phyloP scores from a whole-genome alignment of 768 basidiomycete genomes.

The Lactarius akahatsu region DNA sequence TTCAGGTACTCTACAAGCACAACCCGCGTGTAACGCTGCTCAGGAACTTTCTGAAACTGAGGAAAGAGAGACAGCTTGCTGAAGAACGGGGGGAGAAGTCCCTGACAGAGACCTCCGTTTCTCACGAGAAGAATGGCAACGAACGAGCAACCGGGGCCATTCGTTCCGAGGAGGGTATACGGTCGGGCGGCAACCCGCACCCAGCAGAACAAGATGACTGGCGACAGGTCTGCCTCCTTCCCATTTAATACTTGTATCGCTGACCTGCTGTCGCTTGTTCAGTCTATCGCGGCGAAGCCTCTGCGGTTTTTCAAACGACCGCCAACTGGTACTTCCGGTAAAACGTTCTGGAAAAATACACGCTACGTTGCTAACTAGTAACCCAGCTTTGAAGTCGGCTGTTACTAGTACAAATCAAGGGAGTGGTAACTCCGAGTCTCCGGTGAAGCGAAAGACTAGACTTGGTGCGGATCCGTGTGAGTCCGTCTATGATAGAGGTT shows the following conservation, averaged over 20 bases:
- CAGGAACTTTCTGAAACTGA: constrained; percentile 49
- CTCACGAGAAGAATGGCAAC: not conserved
- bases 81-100: constrained; percentile 12
- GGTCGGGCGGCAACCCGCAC: not conserved
- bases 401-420: constrained; percentile 1
- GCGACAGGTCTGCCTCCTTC: constrained; percentile 14
- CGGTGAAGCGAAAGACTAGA: constrained; percentile 1
- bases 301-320: constrained; percentile 18
- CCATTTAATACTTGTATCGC: not conserved
- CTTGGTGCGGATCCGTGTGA: not conserved
- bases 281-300: constrained; percentile 19
- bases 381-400: constrained; percentile 8
- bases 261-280: not conserved
- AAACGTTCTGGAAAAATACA: not conserved
- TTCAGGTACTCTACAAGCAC: constrained; percentile 9
- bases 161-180: not conserved
- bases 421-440: not conserved
- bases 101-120: constrained; percentile 8
- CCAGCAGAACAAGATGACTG: constrained; percentile 10
- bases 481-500: not conserved
- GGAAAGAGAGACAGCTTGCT: constrained; percentile 37
- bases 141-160: not conserved
- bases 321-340: constrained; percentile 4
- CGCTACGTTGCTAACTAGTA: not conserved
- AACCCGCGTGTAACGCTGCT: constrained; percentile 6